Evolutionary conservation across 2,329 filamentous ascomycete species (phyloP).

Genomic region (Penicillium janthinellum): DNA sequence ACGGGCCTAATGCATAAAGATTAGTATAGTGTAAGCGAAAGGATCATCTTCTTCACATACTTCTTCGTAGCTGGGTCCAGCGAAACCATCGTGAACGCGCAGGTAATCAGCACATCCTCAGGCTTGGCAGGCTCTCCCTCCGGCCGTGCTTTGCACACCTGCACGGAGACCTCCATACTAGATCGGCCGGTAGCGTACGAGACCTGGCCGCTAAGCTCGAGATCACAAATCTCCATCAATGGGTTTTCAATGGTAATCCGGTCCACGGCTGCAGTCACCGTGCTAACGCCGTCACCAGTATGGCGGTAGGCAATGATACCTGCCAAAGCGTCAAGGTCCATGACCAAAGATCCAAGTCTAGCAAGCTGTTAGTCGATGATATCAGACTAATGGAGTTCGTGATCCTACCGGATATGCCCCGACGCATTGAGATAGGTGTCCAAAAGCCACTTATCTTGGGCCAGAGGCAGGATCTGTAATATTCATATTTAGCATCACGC

Average conservation of each 20-base stretch:
- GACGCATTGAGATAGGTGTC: constrained; percentile 77
- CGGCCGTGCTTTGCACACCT: constrained; percentile 68
- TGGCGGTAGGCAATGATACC: constrained; percentile 76
- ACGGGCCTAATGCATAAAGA: constrained; percentile 53
- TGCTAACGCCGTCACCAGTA: constrained; percentile 64
- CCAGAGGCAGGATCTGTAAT: constrained; percentile 64
- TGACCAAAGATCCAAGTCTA: constrained; percentile 70
- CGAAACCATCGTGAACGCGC: constrained; percentile 77
- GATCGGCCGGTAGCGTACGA: constrained; percentile 73
- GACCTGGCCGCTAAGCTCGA: constrained; percentile 69
- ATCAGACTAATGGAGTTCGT: constrained; percentile 4
- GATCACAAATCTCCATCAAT: constrained; percentile 74
- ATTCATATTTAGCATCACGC: constrained; percentile 7
- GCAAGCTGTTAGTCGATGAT: constrained; percentile 19
- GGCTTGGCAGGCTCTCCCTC: constrained; percentile 58
- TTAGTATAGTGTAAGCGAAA: constrained; percentile 2
- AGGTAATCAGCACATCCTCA: constrained; percentile 69
- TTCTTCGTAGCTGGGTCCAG: constrained; percentile 69
- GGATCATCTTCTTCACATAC: constrained; percentile 31
- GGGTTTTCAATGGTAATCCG: constrained; percentile 69
- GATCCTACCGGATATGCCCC: constrained; percentile 65
- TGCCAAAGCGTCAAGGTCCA: constrained; percentile 77
- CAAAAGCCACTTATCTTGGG: constrained; percentile 73
- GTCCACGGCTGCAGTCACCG: constrained; percentile 66
- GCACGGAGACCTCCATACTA: constrained; percentile 73